Evolutionary conservation across 2,329 filamentous ascomycete species (phyloP), one percentile per base, ranked within the genome.

Genomic region (Stagonosporopsis rhizophila): DNA sequence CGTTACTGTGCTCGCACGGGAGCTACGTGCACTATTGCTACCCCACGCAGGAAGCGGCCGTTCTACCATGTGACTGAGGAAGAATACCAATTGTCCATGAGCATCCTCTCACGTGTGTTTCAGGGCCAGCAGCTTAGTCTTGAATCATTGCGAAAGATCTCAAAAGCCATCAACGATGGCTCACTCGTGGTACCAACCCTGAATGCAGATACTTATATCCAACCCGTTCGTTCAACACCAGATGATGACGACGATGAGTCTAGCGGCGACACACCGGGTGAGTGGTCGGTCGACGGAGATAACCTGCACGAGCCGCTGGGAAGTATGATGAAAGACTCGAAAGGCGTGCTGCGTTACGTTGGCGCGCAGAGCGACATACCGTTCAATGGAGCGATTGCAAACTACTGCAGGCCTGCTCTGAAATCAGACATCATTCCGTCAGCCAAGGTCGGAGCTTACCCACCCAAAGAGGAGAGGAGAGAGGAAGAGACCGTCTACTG

Each of bases 41-140:
- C 72, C 22, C 73, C 72, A 40, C 66, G 74, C 39, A 59, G 71
- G 30, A 76, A 75, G 50, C 64, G 74, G 9, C 74, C 74, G 6
- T 76, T 74, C 56, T 76, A 76, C 55, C 74, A 76, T 68, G 74
- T 76, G 22, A 75, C 74, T 22, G 74, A 76, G 52, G 74, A 76
- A 45, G 74, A 76, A 52, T 76, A 76, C 35, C 72, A 74, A 48
- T 73, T 73, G 40, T 70, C 72, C 2, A 72, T 75, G 67, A 68
- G 70, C 25, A 76, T 76, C 42, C 61, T 76, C 7, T 71, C 74
- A 45, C 66, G 73, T 48, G 72, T 75, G 58, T 75, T 75, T 40
- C 74, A 72, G 12, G 72, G 72, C 12, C 68, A 67, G 44, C 71
- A 76, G 42, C 60, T 76, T 17, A 76, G 75, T 48, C 62, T 75